Percentiles rank a stretch among this genome's conserved stretches.
Evolutionary conservation across 2,329 filamentous ascomycete species (phyloP).

Genomic region (Podosphaera xanthii): DNA sequence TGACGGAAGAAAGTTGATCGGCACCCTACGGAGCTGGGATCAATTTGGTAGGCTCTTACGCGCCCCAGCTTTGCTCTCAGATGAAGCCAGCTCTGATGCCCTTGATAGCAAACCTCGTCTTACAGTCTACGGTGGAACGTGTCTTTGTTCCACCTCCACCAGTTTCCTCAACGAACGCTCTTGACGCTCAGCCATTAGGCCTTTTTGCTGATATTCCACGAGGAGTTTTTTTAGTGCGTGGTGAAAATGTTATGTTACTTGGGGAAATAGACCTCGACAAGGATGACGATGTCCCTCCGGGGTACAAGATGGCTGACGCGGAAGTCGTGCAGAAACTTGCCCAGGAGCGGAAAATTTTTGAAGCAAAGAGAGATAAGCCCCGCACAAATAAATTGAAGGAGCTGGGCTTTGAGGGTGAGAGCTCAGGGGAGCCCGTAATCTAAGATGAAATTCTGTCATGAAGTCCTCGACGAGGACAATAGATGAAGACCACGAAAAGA

Average conservation of each 20-base stretch:
- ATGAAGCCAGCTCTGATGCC: background rate
- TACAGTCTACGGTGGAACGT: constrained; percentile 80
- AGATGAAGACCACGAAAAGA: no score
- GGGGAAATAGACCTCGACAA: constrained; percentile 94
- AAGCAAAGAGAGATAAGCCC: constrained; percentile 52
- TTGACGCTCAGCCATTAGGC: constrained; percentile 19
- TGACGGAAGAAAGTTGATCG: constrained; percentile 83
- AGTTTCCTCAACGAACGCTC: constrained; percentile 20
- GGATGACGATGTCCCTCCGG: constrained; percentile 63
- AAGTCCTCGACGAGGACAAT: no score
- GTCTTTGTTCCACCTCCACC: constrained; percentile 34
- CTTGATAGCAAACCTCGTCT: constrained; percentile 62
- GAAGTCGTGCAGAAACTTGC: constrained; percentile 50
- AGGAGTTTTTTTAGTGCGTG: constrained; percentile 76
- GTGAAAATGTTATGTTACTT: constrained; percentile 88
- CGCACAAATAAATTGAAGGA: constrained; percentile 47
- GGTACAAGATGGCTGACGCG: constrained; percentile 41
- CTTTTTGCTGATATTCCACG: constrained; percentile 68
- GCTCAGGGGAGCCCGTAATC: constrained; percentile 49
- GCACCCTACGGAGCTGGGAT: constrained; percentile 86
- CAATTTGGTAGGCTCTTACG: constrained; percentile 55
- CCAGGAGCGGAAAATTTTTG: constrained; percentile 43
- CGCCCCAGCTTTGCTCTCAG: background rate
- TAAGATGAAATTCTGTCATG: constrained; percentile 18
- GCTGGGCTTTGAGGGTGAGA: constrained; percentile 76